Conservation (phyloP, 257 asterid species). For the Solanum boliviense region DNA sequence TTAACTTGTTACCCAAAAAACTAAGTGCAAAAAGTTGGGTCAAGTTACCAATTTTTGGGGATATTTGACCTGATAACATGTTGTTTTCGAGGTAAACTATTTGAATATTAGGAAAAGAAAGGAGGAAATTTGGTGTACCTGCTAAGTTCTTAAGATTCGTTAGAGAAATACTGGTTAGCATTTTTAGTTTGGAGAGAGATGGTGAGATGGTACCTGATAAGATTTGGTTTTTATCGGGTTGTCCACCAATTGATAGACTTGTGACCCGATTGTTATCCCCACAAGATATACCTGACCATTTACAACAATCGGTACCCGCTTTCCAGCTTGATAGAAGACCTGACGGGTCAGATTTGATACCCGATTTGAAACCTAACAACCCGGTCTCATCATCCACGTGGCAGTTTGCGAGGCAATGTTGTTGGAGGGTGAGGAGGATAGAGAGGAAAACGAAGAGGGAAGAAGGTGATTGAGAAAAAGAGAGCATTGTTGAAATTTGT, state of each 20-base stretch:
- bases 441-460: background rate
- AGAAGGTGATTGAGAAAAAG: background rate
- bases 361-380: constrained; percentile 11
- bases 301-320: background rate
- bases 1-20: constrained; percentile 4
- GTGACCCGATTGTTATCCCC: background rate
- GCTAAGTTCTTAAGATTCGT: background rate
- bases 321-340: constrained; percentile 7
- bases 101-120: background rate
- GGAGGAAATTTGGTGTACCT: constrained; percentile 4
- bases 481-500: background rate
- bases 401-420: background rate
- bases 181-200: constrained; percentile 9
- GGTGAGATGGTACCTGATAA: constrained; percentile 7
- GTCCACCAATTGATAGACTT: background rate
- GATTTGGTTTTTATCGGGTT: background rate
- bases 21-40: background rate
- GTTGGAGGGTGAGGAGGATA: background rate
- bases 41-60: background rate
- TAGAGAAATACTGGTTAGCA: background rate
- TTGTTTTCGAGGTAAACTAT: background rate
- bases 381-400: background rate
- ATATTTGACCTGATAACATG: constrained; percentile 4
- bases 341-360: constrained; percentile 6
- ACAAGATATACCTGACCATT: constrained; percentile 3